These are phyloP conservation scores for Pyricularia grisea DNA, from an alignment of 2,329 filamentous ascomycete genomes.

Conservation along the genomic window DNA sequence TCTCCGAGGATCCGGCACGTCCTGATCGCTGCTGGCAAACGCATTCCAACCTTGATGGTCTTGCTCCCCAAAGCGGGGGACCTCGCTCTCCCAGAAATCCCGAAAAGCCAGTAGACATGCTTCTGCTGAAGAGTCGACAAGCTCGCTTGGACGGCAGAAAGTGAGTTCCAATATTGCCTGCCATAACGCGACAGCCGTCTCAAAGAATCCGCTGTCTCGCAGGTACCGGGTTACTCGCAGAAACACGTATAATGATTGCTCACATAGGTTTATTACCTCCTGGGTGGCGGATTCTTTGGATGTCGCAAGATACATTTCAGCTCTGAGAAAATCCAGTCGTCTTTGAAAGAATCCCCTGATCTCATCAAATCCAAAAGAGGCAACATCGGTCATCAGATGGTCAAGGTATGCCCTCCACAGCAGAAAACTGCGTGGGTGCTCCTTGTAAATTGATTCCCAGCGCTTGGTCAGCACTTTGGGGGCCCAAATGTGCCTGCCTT, in stretches of 20 bases:
- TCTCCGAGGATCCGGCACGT: not conserved
- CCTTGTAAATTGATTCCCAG: slow-evolving; percentile 45
- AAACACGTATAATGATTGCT: slow-evolving; percentile 58
- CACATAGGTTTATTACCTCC: slow-evolving; percentile 14
- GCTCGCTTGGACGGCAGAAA: slow-evolving; percentile 43
- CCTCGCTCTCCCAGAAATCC: slow-evolving; percentile 83
- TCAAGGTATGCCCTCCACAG: slow-evolving; percentile 70
- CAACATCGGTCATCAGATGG: slow-evolving; percentile 60
- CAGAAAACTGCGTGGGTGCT: slow-evolving; percentile 45
- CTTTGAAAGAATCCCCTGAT: slow-evolving; percentile 50
- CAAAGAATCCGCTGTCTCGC: slow-evolving; percentile 66
- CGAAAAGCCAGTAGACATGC: slow-evolving; percentile 36
- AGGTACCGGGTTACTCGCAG: slow-evolving; percentile 66
- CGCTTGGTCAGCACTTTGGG: slow-evolving; percentile 46
- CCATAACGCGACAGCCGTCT: slow-evolving; percentile 72
- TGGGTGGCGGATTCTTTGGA: slow-evolving; percentile 2
- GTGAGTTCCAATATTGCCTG: slow-evolving; percentile 70
- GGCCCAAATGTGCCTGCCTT: slow-evolving; percentile 69
- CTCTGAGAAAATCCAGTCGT: slow-evolving; percentile 37
- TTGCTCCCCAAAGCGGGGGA: slow-evolving; percentile 66
- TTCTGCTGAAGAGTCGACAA: slow-evolving; percentile 12
- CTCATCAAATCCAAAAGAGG: slow-evolving; percentile 58
- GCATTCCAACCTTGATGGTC: slow-evolving; percentile 60
- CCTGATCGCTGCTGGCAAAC: slow-evolving; percentile 26
- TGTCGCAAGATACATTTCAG: slow-evolving; percentile 7